Conservation (phyloP, 257 asterid genomes). For the Nicotiana tomentosiformis region DNA sequence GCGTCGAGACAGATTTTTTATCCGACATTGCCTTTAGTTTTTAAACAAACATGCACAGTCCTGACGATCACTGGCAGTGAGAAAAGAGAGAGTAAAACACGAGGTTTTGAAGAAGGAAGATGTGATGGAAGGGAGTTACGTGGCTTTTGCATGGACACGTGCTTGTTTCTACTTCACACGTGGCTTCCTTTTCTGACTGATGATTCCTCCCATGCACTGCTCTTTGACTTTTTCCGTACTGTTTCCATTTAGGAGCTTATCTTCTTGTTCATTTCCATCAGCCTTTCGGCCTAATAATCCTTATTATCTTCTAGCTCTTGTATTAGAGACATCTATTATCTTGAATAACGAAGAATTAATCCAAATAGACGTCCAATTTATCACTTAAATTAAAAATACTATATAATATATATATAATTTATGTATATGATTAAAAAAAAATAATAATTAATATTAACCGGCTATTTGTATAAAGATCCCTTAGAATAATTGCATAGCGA, state of each 20-base stretch:
- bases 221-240: not conserved
- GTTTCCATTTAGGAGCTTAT: not conserved
- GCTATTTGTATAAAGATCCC: too few relatives aligned
- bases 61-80: not conserved
- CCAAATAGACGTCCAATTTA: too few relatives aligned
- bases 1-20: not conserved
- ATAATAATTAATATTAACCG: too few relatives aligned
- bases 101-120: not conserved
- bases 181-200: not conserved
- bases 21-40: not conserved
- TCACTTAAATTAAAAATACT: too few relatives aligned
- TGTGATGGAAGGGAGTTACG: conserved; percentile 23
- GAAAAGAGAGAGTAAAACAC: not conserved
- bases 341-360: too few relatives aligned
- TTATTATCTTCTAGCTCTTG: not conserved
- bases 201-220: not conserved
- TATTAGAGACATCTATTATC: not conserved
- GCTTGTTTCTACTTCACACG: not conserved
- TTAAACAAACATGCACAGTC: not conserved
- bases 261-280: not conserved
- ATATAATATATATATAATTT: too few relatives aligned
- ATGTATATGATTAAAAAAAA: too few relatives aligned
- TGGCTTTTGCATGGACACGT: conserved; percentile 67
- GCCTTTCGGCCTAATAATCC: not conserved
- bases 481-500: not conserved